Base-by-base conservation (phyloP, 257 asterid genomes). In the Forsythia viridissima region DNA sequence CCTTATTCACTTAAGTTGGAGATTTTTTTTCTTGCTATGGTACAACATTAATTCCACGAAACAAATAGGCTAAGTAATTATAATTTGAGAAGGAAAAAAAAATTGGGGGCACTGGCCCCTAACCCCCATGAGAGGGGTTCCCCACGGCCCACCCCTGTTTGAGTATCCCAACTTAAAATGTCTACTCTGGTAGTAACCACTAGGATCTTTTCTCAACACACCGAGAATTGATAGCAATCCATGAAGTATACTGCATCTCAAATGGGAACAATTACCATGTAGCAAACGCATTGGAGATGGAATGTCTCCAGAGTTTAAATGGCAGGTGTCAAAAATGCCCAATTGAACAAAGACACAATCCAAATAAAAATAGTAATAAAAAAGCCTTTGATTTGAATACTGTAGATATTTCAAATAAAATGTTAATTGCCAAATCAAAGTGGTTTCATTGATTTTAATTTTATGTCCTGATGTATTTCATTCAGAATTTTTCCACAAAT, bases 401-500 rank as follows among this genome's bases (percentile, higher is more conserved):
- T 24, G 67, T 20, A 8, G 69, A 24, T 12, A 24, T 39, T 24
- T 61, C 38, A 61, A 61, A 61, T 63, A 18, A 63, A 24, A 61
- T 9, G 16, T 3, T 63, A 63, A 63, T 11, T 4, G 12, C 82
- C 42, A 72, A 11, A 59, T 70, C 34, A 39, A 44, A 68, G 71
- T 46, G 78, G 81, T 43, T 48, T 66, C 37, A 37, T 13, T 18
- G 11, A 9, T 67, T 46, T 51, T 38, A 24, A 43, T 39, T 44
- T 30, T 34, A 73, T 67, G 13, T 21, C 42, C 55, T 8, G 42
- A 43, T 43, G 40, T 73, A 77, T 36, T 79, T 59, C 59, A 48
- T 52, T 68, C n/a, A 59, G 18, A 75, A 12, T 36, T 46, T 18
- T 41, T 76, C 66, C 68, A 55, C n/a, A 6, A 80, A 80, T 66